Base-by-base conservation (phyloP, 1,284 basidiomycete genomes). In the Ustilago vetiveriae region DNA sequence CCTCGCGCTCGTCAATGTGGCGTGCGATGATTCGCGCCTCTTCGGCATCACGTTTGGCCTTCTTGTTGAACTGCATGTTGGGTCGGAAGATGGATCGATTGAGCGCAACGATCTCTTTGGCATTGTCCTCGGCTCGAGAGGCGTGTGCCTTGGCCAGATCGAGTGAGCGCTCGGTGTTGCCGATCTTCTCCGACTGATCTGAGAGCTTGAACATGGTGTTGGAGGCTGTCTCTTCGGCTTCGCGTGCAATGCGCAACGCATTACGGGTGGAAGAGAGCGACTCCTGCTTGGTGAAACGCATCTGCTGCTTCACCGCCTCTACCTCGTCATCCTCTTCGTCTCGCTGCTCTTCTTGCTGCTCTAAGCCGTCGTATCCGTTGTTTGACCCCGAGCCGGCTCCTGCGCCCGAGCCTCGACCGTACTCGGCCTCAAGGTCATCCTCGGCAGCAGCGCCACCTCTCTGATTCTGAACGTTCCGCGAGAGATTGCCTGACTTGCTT, bases 271-370 rank as follows among this genome's bases (percentile, higher is more conserved):
- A 91, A 57, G 89, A 90, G 43, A 96, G 89, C 80, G 89, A 90
- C 77, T 98, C 95, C 83, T 97, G 93, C 84, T 99, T 98, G 70
- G 92, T 84, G 79, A 88, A 92, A 51, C 90, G 87, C 73, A 92
- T 93, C 84, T 94, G 89, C 80, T 92, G 88, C 84, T 97, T 98
- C 85, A 98, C 95, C 14, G 90, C 93, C 84, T 98, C 95, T 6
- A 96, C 86, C 79, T 98, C 95, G 74, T 98, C 94, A 23, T 98
- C 94, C 72, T 91, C 91, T 82, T 95, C 92, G 26, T 74, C 72
- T 7, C 63, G 39, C 51, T 72, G 67, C 79, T 92, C 89, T 63
- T 84, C 63, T 29, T 64, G 63, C 43, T 72, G 69, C 45, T 76
- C 64, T 9, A 56, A 24, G 9, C 72, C 70, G 29, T 70, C 63